Conservation (phyloP, 2,329 filamentous ascomycete genomes). For the Basipetospora chlamydospora region DNA sequence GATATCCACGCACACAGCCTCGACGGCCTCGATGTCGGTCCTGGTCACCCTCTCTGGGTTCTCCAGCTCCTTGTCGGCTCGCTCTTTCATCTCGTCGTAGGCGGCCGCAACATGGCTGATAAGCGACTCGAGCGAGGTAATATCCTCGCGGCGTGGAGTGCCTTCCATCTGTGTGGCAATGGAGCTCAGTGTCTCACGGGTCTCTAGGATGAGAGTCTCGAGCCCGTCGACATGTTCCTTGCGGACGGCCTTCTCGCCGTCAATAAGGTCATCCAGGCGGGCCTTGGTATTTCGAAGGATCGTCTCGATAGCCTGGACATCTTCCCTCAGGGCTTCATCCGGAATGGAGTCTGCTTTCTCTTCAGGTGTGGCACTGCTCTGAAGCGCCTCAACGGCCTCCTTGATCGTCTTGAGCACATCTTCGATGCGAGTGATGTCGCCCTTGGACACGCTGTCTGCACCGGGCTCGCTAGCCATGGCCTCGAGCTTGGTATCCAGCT, state of each 20-base stretch:
- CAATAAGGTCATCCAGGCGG: conserved; percentile 66
- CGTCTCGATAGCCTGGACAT: conserved; percentile 81
- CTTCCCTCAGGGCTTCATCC: conserved; percentile 46
- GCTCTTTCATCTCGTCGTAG: conserved; percentile 59
- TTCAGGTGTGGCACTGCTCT: conserved; percentile 13
- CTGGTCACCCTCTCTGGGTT: conserved; percentile 58
- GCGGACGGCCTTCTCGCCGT: conserved; percentile 54
- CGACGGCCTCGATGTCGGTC: conserved; percentile 67
- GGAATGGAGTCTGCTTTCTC: conserved; percentile 5
- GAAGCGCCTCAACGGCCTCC: conserved; percentile 30
- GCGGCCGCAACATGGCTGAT: conserved; percentile 62
- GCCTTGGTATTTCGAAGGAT: conserved; percentile 81
- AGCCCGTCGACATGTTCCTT: conserved; percentile 53
- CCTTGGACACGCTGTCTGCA: conserved; percentile 24
- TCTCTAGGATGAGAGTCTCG: conserved; percentile 53
- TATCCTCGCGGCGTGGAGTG: conserved; percentile 62
- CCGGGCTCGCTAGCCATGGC: conserved; percentile 19
- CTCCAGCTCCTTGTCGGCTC: conserved; percentile 36
- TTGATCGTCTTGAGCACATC: conserved; percentile 35
- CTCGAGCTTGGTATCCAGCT: conserved; percentile 75
- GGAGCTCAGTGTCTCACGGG: conserved; percentile 56
- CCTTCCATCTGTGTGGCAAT: conserved; percentile 54
- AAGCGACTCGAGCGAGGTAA: conserved; percentile 61
- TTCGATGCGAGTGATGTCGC: conserved; percentile 42
- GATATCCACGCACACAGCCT: conserved; percentile 70